Percentiles rank a stretch among this genome's conserved stretches.
phyloP scores from a whole-genome alignment of 257 asterid species.

The Nicotiana sylvestris region DNA sequence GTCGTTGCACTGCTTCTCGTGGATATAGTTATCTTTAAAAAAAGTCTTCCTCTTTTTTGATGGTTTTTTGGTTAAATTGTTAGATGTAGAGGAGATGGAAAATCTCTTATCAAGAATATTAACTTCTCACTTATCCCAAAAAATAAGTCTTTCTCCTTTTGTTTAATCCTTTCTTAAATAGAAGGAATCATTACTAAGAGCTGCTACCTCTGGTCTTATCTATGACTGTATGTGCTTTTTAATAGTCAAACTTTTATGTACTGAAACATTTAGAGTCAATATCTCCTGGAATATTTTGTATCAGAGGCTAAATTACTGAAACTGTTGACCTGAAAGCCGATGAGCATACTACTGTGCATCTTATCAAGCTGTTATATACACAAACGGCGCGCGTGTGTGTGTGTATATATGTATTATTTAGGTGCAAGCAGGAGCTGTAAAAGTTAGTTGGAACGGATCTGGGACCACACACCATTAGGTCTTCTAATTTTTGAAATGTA shows the following conservation, averaged over 20 bases:
- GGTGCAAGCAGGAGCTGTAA: neutral
- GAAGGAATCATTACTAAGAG: neutral
- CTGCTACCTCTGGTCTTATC: neutral
- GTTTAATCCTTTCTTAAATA: neutral
- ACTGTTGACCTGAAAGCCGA: neutral
- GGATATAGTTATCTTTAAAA: neutral
- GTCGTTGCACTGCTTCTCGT: neutral
- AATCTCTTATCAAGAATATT: neutral
- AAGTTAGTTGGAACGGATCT: neutral
- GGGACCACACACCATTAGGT: neutral
- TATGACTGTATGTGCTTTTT: neutral
- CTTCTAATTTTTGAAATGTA: neutral
- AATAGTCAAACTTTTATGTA: neutral
- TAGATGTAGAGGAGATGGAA: neutral
- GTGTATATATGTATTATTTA: neutral
- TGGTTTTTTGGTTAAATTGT: neutral
- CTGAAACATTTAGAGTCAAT: neutral
- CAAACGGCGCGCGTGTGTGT: neutral
- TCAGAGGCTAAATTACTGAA: slow-evolving; percentile 1
- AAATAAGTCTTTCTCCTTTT: neutral
- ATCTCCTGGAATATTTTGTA: neutral
- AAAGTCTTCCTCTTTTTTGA: neutral
- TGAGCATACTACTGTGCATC: neutral
- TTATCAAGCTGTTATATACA: neutral
- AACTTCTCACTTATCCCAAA: neutral